phyloP scores from a whole-genome alignment of 2,329 filamentous ascomycete species.

The Diaporthe ampelina region DNA sequence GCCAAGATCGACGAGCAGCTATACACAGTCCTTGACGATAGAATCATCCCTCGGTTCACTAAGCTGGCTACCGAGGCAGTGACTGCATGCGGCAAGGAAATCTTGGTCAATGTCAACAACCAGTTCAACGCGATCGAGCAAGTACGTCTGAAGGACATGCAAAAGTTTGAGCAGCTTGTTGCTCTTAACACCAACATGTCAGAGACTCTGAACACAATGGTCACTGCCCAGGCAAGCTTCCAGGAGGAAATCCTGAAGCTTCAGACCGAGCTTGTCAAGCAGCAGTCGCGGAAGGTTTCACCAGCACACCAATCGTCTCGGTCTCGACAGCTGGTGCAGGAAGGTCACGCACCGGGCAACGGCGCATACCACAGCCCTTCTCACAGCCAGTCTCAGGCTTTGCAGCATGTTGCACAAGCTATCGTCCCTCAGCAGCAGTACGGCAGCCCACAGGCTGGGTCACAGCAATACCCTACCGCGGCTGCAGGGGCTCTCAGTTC shows the following conservation, averaged over 20 bases:
- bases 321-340: conserved; percentile 45
- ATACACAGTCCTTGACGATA: conserved; percentile 69
- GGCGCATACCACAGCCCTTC: conserved; percentile 41
- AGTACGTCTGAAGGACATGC: conserved; percentile 65
- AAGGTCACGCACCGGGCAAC: conserved; percentile 41
- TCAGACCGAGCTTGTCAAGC: conserved; percentile 49
- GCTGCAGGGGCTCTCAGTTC: conserved; percentile 30
- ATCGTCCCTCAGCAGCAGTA: conserved; percentile 35
- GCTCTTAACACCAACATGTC: conserved; percentile 76
- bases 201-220: conserved; percentile 79
- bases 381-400: conserved; percentile 38
- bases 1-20: conserved; percentile 80
- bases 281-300: conserved; percentile 44
- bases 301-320: conserved; percentile 40
- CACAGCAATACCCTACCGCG: conserved; percentile 39
- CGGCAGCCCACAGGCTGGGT: conserved; percentile 34
- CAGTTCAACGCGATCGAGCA: conserved; percentile 65
- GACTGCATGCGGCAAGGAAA: conserved; percentile 76
- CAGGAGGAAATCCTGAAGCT: conserved; percentile 75
- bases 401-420: conserved; percentile 38
- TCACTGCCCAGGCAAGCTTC: conserved; percentile 75
- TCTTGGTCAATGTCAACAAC: conserved; percentile 73
- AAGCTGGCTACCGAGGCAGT: conserved; percentile 75
- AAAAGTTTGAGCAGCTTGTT: conserved; percentile 81
- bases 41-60: conserved; percentile 76